These are phyloP conservation scores for Edaphochlamys debaryana DNA, from an alignment of 139 green algal species.

Conservation along the genomic window DNA sequence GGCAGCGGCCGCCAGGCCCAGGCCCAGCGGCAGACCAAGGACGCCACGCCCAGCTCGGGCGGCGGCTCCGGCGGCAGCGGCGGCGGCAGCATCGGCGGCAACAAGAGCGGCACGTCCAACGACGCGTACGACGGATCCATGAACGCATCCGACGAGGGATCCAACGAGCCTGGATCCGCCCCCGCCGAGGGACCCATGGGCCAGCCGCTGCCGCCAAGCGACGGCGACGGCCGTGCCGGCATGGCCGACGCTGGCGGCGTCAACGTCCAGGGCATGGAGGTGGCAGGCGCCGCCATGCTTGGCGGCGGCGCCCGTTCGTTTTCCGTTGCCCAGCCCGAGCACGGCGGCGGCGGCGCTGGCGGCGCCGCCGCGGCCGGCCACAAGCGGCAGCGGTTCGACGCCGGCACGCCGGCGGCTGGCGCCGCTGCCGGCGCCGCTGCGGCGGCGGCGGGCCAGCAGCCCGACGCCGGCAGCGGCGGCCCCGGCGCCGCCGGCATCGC, in stretches of 20 bases:
- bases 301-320: constrained; percentile 13
- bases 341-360: background rate
- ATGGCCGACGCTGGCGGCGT: background rate
- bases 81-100: constrained; percentile 48
- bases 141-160: constrained; percentile 62
- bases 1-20: background rate
- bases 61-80: constrained; percentile 6
- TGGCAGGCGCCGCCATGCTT: background rate
- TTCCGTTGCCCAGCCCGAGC: constrained; percentile 29
- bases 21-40: background rate
- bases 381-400: constrained; percentile 8
- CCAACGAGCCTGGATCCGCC: constrained; percentile 58
- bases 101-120: constrained; percentile 36
- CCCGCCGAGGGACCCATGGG: constrained; percentile 44
- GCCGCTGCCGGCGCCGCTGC: background rate
- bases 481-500: background rate
- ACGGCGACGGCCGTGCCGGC: constrained; percentile 11
- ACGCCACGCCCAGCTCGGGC: constrained; percentile 16
- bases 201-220: background rate
- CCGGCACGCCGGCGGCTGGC: background rate
- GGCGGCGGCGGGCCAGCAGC: background rate
- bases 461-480: background rate
- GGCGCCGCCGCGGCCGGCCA: background rate
- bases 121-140: constrained; percentile 46
- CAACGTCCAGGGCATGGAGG: constrained; percentile 27